Conservation (phyloP, 345 rosid species). For the Brassica juncea region DNA sequence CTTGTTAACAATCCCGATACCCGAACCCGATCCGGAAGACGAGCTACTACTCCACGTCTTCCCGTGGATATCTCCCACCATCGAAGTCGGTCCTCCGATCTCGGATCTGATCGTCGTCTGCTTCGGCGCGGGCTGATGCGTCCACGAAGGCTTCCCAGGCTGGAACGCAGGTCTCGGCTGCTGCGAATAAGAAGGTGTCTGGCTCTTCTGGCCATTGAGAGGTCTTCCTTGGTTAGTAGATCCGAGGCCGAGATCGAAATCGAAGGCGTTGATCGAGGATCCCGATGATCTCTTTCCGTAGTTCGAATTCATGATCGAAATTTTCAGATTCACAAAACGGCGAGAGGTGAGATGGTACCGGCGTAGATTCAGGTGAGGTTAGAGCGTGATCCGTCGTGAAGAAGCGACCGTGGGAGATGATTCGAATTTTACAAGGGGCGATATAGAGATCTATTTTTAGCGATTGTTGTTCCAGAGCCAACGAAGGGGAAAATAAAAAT, state of each 20-base stretch:
- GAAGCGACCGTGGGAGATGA: conserved; percentile 26
- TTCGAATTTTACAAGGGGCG: conserved; percentile 4
- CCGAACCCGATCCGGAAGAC: conserved; percentile 47
- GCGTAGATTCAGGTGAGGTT: conserved; percentile 7
- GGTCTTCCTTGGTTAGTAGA: conserved; percentile 58
- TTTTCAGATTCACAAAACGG: background rate
- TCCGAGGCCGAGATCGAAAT: conserved; percentile 81
- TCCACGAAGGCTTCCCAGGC: conserved; percentile 81
- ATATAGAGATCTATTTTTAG: conserved; percentile 32
- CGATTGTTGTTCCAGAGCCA: conserved; percentile 20
- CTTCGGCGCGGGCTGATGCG: conserved; percentile 72
- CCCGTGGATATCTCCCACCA: conserved; percentile 90
- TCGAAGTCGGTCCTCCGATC: conserved; percentile 62
- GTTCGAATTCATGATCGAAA: conserved; percentile 58
- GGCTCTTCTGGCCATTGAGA: conserved; percentile 74
- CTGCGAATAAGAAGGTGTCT: conserved; percentile 52
- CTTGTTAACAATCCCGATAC: conserved; percentile 70
- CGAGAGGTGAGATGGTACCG: conserved; percentile 8
- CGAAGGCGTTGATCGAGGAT: conserved; percentile 53
- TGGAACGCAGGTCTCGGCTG: conserved; percentile 74
- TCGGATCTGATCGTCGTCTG: conserved; percentile 47
- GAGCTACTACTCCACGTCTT: conserved; percentile 66
- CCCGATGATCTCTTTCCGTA: conserved; percentile 63
- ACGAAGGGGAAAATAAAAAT: background rate
- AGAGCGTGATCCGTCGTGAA: conserved; percentile 19